Base-by-base conservation (phyloP, 768 basidiomycete genomes). In the Suillus fuscotomentosus region DNA sequence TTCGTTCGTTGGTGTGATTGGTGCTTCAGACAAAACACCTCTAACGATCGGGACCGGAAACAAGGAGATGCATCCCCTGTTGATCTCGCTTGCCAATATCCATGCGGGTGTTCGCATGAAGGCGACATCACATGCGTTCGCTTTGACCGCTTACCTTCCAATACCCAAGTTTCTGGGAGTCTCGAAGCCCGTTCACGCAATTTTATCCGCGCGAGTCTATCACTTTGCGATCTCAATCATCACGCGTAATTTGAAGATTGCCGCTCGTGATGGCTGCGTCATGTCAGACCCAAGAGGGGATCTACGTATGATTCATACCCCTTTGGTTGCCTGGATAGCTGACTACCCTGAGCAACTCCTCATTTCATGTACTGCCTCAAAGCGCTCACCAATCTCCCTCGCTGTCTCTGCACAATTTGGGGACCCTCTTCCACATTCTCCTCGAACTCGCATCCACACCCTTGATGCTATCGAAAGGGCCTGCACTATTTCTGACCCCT, bases 51-150 rank as follows among this genome's bases (percentile, higher is more conserved):
- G 70, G 54, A 76, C 74, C 3, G 75, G 77, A n/a, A 68, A 74
- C 47, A 70, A 72, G 41, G 65, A 68, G 5, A 77, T 75, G 42
- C 75, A 79, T 45, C 78, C 75, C 0, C 60, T 78, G 0, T 63
- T 78, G 0, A 62, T 79, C 9, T 73, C 64, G 0, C 50, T 78
- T 6, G 75, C 75, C 13, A 80, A 81, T 62, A 72, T 81, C 0
- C 61, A 69, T 39, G 66, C 70, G 41, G 70, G 69, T 1, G 67
- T 77, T 39, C 67, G 67, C 1, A 76, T 71, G 65, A 78, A 79
- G 60, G 72, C 76, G 0, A 73, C 72, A 2, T 72, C 72, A n/a
- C 71, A 77, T 55, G 51, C 66, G 0, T 80, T 71, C 24, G 62
- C 70, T 1, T 63, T 77, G 1, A 65, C 68, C 3, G 76, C 73